Conservation (phyloP, 192 early-diverging fungal genomes). For the Linderina pennispora region DNA sequence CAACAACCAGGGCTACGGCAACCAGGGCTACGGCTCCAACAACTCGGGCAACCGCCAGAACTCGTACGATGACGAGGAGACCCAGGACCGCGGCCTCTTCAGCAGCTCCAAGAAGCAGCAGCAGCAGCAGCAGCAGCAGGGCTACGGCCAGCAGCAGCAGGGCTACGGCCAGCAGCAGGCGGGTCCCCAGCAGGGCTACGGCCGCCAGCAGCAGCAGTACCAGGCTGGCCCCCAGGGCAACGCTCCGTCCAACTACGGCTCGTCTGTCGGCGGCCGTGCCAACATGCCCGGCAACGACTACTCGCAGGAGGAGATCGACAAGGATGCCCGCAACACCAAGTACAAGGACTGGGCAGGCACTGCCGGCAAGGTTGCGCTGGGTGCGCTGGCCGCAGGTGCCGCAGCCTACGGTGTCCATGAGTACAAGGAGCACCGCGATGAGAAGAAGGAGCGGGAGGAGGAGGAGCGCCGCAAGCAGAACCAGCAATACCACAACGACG, state of each 20-base stretch:
- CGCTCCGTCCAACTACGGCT: conserved; percentile 22
- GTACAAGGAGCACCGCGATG: conserved; percentile 27
- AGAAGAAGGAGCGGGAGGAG: conserved; percentile 14
- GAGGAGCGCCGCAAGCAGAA: conserved; percentile 6
- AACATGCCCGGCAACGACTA: conserved; percentile 35
- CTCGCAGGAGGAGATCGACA: conserved; percentile 34
- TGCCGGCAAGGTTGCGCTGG: conserved; percentile 17
- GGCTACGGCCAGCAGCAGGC: conserved; percentile 21
- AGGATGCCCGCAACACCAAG: conserved; percentile 16
- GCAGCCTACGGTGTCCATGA: conserved; percentile 36
- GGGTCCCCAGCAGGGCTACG: no score
- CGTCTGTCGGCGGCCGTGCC: conserved; percentile 24
- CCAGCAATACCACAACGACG: conserved; percentile 8
- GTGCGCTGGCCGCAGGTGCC: conserved; percentile 22
- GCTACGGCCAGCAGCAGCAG: conserved; percentile 13
- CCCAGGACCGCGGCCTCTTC: conserved; percentile 17
- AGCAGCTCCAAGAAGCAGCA: no score
- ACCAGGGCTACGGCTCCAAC: no score
- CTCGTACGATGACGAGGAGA: conserved; percentile 8
- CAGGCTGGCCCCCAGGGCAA: conserved; percentile 10
- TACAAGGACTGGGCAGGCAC: conserved; percentile 32
- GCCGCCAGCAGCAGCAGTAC: conserved; percentile 20
- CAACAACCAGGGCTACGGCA: no score
- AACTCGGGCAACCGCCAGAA: conserved; percentile 1
- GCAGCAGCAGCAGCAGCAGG: conserved; percentile 12